Conservation (phyloP, 306 rosid species). For the Lagenaria siceraria region DNA sequence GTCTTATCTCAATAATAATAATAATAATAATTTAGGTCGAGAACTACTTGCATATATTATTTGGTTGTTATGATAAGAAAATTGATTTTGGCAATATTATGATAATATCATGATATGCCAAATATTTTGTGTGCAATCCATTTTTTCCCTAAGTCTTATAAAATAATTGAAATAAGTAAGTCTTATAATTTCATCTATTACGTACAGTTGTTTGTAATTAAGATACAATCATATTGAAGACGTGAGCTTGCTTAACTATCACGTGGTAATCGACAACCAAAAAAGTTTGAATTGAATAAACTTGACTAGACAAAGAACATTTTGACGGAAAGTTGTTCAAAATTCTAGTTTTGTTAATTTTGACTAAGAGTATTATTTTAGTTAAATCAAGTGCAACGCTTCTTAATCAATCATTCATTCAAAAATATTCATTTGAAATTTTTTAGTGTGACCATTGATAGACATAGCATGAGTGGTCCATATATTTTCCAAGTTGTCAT, state of each 20-base stretch:
- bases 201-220: background rate
- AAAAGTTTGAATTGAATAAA: background rate
- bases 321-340: background rate
- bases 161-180: background rate
- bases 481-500: background rate
- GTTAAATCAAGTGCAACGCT: background rate
- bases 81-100: background rate
- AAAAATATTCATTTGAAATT: background rate
- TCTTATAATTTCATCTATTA: background rate
- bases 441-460: background rate
- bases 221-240: background rate
- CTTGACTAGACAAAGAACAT: background rate
- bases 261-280: background rate
- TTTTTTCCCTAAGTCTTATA: background rate
- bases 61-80: conserved; percentile 5
- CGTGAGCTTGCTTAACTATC: background rate
- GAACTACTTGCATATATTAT: background rate
- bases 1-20: background rate
- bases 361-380: background rate
- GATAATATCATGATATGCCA: background rate
- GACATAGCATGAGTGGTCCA: background rate
- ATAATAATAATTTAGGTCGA: background rate
- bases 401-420: background rate
- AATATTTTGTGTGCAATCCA: background rate
- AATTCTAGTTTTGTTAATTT: background rate